Evolutionary conservation across 2,329 filamentous ascomycete genomes (phyloP).

Genomic region (Dactylella cylindrospora): DNA sequence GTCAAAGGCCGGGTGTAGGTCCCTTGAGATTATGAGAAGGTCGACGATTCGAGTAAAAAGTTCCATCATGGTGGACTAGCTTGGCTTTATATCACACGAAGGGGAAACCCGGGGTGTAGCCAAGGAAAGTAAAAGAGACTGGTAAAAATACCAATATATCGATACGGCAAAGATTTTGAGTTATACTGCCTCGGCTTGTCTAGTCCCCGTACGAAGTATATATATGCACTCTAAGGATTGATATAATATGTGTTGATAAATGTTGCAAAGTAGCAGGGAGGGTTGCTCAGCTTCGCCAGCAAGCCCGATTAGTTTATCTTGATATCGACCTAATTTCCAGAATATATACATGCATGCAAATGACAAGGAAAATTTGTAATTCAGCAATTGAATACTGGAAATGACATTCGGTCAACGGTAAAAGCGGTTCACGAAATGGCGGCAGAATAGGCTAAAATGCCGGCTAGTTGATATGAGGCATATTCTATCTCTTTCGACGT

Average conservation of each 20-base stretch:
- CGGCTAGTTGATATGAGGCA: neutral
- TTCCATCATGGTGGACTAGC: no score
- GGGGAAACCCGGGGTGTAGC: no score
- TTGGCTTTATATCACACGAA: no score
- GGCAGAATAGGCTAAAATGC: constrained; percentile 26
- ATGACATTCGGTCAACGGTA: neutral
- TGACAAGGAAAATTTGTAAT: neutral
- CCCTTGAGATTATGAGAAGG: no score
- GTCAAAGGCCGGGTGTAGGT: no score
- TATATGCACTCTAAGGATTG: neutral
- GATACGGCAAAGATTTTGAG: neutral
- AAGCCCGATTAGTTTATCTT: constrained; percentile 14
- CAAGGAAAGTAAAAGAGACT: no score
- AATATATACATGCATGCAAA: no score
- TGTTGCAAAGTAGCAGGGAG: neutral
- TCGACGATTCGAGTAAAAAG: no score
- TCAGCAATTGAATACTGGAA: neutral
- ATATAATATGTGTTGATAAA: neutral
- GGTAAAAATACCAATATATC: neutral
- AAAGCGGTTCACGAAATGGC: neutral
- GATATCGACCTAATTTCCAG: constrained; percentile 4
- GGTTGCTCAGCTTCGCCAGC: no score
- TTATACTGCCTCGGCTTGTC: neutral
- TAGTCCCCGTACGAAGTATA: neutral
- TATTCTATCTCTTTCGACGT: no score